Evolutionary conservation across 2,329 filamentous ascomycete species (phyloP).

Genomic region (Chaetomium sp.): DNA sequence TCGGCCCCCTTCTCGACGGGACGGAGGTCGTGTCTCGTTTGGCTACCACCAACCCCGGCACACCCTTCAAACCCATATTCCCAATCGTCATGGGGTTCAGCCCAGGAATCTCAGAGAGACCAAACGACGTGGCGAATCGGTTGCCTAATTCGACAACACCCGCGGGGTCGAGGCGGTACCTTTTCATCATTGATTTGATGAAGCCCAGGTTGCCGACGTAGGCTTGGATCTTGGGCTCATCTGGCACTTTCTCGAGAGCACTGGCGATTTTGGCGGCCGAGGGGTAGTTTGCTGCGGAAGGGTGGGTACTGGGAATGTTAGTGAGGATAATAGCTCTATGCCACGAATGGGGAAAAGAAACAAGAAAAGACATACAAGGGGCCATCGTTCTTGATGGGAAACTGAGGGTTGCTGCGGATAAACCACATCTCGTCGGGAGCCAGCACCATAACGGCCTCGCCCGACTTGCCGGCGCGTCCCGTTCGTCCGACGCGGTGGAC

Average conservation of each 20-base stretch:
- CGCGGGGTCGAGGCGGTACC: constrained; percentile 13
- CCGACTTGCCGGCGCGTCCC: constrained; percentile 25
- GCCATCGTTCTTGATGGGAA: constrained; percentile 22
- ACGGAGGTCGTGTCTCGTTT: too few species aligned
- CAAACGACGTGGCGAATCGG: constrained; percentile 43
- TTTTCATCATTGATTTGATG: constrained; percentile 34
- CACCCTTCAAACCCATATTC: constrained; percentile 53
- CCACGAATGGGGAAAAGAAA: not conserved
- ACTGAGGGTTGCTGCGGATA: constrained; percentile 19
- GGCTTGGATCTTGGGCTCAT: constrained; percentile 19
- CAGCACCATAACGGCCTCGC: constrained; percentile 23
- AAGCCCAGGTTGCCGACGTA: constrained; percentile 25
- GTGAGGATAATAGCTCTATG: not conserved
- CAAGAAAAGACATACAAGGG: constrained; percentile 14
- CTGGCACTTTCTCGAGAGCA: constrained; percentile 20
- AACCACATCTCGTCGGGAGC: constrained; percentile 25
- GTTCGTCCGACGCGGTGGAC: constrained; percentile 53
- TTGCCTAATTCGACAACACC: constrained; percentile 46
- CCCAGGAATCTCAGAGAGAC: constrained; percentile 39
- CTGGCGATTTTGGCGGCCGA: constrained; percentile 19
- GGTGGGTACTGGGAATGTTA: constrained; percentile 13
- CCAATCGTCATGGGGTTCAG: constrained; percentile 42
- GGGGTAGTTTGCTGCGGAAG: constrained; percentile 13
- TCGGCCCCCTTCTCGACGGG: not conserved
- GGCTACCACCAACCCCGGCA: constrained; percentile 37